Conservation (phyloP, 768 basidiomycete species). For the Boletus barrowsii region DNA sequence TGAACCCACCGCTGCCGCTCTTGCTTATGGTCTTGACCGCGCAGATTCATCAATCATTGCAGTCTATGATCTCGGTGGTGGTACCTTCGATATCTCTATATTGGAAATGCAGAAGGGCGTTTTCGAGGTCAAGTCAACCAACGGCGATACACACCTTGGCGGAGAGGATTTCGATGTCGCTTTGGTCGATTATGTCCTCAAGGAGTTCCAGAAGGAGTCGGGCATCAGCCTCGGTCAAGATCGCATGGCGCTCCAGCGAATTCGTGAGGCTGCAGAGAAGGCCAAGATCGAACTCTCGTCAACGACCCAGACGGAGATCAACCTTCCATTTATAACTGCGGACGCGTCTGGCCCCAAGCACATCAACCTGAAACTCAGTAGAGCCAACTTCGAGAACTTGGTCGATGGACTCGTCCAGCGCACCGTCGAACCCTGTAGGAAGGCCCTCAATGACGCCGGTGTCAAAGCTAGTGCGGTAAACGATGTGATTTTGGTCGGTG, state of each 20-base stretch:
- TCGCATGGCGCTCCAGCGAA: slow-evolving; percentile 96
- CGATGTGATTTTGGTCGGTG: slow-evolving; percentile 97
- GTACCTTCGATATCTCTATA: slow-evolving; percentile 99
- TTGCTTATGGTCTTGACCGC: slow-evolving; percentile 95
- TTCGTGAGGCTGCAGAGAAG: slow-evolving; percentile 99
- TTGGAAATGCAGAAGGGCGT: slow-evolving; percentile 99
- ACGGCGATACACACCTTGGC: slow-evolving; percentile 97
- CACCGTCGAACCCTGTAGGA: slow-evolving; percentile 95
- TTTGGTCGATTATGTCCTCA: slow-evolving; percentile 80
- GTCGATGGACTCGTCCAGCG: slow-evolving; percentile 80
- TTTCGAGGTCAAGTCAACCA: slow-evolving; percentile 99
- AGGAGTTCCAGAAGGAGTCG: slow-evolving; percentile 92
- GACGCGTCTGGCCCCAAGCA: slow-evolving; percentile 95
- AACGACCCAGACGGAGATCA: slow-evolving; percentile 93
- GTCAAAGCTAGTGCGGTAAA: slow-evolving; percentile 91
- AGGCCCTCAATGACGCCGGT: slow-evolving; percentile 91
- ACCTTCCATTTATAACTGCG: slow-evolving; percentile 97
- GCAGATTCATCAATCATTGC: slow-evolving; percentile 82
- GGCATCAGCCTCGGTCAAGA: slow-evolving; percentile 81
- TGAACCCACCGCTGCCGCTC: slow-evolving; percentile 97
- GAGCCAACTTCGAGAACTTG: slow-evolving; percentile 87
- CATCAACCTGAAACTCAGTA: slow-evolving; percentile 87
- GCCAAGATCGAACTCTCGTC: slow-evolving; percentile 98
- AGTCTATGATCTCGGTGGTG: slow-evolving; percentile 97
- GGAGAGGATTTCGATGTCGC: slow-evolving; percentile 96